Evolutionary conservation across 208 protist species (phyloP), one percentile per base, ranked within the genome.

Genomic region (Leishmania arabica): DNA sequence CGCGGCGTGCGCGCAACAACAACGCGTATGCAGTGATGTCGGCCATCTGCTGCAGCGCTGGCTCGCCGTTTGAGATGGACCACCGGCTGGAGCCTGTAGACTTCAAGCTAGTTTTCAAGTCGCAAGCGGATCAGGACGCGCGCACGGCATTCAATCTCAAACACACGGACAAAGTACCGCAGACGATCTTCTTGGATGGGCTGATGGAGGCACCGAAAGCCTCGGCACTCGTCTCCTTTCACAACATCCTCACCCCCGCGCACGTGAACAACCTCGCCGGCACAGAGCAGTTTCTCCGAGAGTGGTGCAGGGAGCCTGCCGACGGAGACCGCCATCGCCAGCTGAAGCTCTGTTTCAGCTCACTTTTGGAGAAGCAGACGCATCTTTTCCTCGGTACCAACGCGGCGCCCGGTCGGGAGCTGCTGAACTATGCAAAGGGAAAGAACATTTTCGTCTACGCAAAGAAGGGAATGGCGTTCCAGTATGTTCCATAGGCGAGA

Each of bases 381-480:
- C 87, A 91, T 76, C 80, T 96, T 6, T 97, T 97, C 69, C 85
- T 97, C 51, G 95, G 95, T 0, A 91, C 90, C 3, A 92, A 89
- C 75, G 62, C 91, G 8, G 79, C 85, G 24, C 95, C 95, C 0
- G 87, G 88, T 0, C 75, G 90, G 27, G 95, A 97, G 64, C 83
- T 97, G 64, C 74, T 97, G 19, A 96, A 95, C 79, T 94, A 91
- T 49, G 92, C 93, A 19, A 95, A 93, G 73, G 84, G 83, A 1
- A 96, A 95, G 84, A 92, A 90, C 77, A 90, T 97, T 19, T 95
- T 95, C 86, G 73, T 97, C 19, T 97, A 97, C 76, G 91, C 85
- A 4, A 94, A 93, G 64, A 95, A 92, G 72, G 95, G 91, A 17
- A 37, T 80, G 49, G 77, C 84, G 27, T 96, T 91, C 78, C 78